These are phyloP conservation scores for Nakazawaea anatomiae DNA, from an alignment of 805 yeast species.

Conservation along the genomic window DNA sequence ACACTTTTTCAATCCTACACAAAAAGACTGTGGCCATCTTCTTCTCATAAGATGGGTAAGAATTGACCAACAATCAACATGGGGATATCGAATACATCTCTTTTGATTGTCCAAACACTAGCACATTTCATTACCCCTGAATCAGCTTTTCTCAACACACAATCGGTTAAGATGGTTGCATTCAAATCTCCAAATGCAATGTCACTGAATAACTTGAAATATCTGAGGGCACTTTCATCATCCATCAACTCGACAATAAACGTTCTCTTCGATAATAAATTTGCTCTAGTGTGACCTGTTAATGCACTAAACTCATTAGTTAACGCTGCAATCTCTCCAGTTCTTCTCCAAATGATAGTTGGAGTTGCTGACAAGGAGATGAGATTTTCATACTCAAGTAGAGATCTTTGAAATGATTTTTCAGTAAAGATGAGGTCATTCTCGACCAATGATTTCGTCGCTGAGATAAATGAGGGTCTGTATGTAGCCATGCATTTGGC, in stretches of 20 bases:
- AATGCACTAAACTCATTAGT: constrained; percentile 69
- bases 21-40: too few relatives aligned
- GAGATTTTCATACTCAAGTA: constrained; percentile 50
- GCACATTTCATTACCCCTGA: constrained; percentile 48
- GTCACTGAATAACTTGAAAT: constrained; percentile 64
- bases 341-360: constrained; percentile 78
- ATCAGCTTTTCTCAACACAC: constrained; percentile 34
- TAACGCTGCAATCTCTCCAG: constrained; percentile 78
- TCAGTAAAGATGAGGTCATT: constrained; percentile 64
- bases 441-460: constrained; percentile 67
- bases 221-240: constrained; percentile 65
- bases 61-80: constrained; percentile 81
- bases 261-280: constrained; percentile 51
- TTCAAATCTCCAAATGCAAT: constrained; percentile 66
- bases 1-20: too few relatives aligned
- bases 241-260: constrained; percentile 82
- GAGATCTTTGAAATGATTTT: constrained; percentile 48
- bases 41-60: constrained; percentile 45
- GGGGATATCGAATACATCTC: constrained; percentile 81
- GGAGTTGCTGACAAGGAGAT: constrained; percentile 66
- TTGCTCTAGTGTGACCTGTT: constrained; percentile 56
- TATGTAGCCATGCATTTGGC: constrained; percentile 58
- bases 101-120: constrained; percentile 78
- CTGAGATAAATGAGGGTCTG: constrained; percentile 72
- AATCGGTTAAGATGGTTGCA: constrained; percentile 44